Evolutionary conservation across 1,284 basidiomycete genomes (phyloP), one percentile per base, ranked within the genome.

Genomic region (Naganishia liquefaciens): DNA sequence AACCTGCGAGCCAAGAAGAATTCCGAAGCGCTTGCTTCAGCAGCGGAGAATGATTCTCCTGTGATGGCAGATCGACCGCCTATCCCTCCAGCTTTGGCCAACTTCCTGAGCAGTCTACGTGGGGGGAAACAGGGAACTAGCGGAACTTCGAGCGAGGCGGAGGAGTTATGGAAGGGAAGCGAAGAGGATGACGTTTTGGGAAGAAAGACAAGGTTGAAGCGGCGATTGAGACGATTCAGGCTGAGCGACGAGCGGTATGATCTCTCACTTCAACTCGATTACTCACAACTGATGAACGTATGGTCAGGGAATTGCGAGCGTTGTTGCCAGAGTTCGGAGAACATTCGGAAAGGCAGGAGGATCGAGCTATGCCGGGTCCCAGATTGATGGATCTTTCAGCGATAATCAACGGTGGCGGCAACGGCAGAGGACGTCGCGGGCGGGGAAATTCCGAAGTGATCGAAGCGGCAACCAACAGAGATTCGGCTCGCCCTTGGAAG

Each of bases 91-190:
- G 66, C n/a, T 62, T 63, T 47, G 67, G 67, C 51, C 42, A 60
- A 53, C 53, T 57, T 60, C 23, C 25, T 65, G 50, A 53, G 28
- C 30, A 33, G 42, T 37, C 51, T 63, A 27, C 17, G 40, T 21
- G 60, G 60, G 23, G 60, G 60, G 11, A 49, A 30, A 23, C 21
- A 42, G 5, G 46, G 57, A 17, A 10, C 15, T 15, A 13, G 28
- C 28, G 44, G 33, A 10, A 5, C 42, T 4, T 21, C 33, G 23
- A 50, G 40, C 27, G 57, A 49, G 9, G 23, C 27, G 6, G 57
- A 42, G 2, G 57, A 67, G 28, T 40, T 60, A 19, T 68, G 69
- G 58, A 88, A 84, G 81, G 80, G 82, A 39, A 88, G 90, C 73
- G 84, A 86, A 51, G 74, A 77, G 39, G 84, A 88, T 2, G 85